Evolutionary conservation across 2,329 filamentous ascomycete genomes (phyloP), one percentile per base, ranked within the genome.

Genomic region (Decorospora gaudefroyi): DNA sequence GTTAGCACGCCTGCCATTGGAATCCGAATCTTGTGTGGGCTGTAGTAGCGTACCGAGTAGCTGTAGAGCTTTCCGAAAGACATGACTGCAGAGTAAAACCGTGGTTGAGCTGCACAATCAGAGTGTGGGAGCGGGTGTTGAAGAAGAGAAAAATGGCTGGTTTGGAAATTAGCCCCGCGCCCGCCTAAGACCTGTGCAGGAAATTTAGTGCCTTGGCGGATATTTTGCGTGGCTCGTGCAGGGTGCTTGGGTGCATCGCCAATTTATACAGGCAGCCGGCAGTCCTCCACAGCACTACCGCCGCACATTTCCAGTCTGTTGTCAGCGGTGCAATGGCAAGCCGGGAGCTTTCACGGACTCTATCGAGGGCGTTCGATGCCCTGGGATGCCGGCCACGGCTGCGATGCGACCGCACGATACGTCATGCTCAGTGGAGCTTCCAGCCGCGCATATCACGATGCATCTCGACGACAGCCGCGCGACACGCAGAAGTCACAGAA

Each of bases 31-130:
- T 15, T 28, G 15, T 42, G 34, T 55, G 38, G 26, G 11, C 21
- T 17, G 22, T 12, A 12, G n/a, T 15, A 18, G 57, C 56, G 10
- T 49, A 68, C 92, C 78, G 83, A 73, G 75, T 82, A 84, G 73
- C 87, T 88, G 84, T 93, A 97, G 71, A 99, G 84, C 82, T 95
- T 99, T 79, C 93, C 93, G 83, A 99, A 97, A 73, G 88, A 82
- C 87, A 95, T 95, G 75, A 82, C 89, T 79, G 73, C 69, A 53
- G 49, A 54, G 46, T 55, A 39, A 40, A n/a, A 46, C 51, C 49
- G 49, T 53, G 41, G 49, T 41, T 53, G 52, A 53, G 55, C 46
- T 53, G 52, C 41, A 61, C 64, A 69, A 65, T 59, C 64, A 65
- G 56, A 49, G 47, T 27, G 51, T 43, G 49, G 52, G 55, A 45